Base-by-base conservation (phyloP, 495 filamentous ascomycete genomes). In the Tuber umbilicatum region DNA sequence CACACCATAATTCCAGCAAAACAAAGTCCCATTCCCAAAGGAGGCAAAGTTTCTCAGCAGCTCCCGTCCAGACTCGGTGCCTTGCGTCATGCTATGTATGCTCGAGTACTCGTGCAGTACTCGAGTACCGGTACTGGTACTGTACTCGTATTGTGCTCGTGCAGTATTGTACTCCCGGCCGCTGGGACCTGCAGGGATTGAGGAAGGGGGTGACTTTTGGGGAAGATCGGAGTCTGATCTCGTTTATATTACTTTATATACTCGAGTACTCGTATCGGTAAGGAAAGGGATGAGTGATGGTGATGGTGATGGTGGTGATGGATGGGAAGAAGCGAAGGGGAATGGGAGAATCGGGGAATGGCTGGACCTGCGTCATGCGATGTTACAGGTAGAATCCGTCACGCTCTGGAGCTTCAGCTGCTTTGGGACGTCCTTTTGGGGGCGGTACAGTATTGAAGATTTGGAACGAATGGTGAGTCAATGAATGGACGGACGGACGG, bases 31-130 rank as follows among this genome's bases (percentile, higher is more conserved):
- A 27, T 55, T 55, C 7, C 45, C 50, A 23, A 55, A 55, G 27
- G 50, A 2, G 50, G 50, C 9, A 55, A 55, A 27, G 23, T 55
- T 27, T 55, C 21, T 55, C 50, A 55, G 23, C 50, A 55, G 50
- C 50, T 23, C n/a, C 9, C 23, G 50, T 27, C 50, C 50, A 27
- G 50, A 27, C 50, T n/a, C 50, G n/a, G 50, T 55, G 50, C 50
- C 50, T 27, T 55, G 50, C 50, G 50, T 55, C 50, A 55, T 55
- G 50, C n/a, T n/a, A n/a, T n/a, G n/a, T n/a, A n/a, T n/a, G n/a
- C n/a, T n/a, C n/a, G n/a, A n/a, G n/a, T n/a, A n/a, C n/a, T n/a
- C n/a, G n/a, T 55, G 23, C 1, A 17, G 42, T 45, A 21, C 43
- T 45, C 43, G 43, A 45, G 17, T 16, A n/a, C n/a, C n/a, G n/a